Evolutionary conservation across 2,329 filamentous ascomycete genomes (phyloP).

Genomic region (Aspergillus terreus): DNA sequence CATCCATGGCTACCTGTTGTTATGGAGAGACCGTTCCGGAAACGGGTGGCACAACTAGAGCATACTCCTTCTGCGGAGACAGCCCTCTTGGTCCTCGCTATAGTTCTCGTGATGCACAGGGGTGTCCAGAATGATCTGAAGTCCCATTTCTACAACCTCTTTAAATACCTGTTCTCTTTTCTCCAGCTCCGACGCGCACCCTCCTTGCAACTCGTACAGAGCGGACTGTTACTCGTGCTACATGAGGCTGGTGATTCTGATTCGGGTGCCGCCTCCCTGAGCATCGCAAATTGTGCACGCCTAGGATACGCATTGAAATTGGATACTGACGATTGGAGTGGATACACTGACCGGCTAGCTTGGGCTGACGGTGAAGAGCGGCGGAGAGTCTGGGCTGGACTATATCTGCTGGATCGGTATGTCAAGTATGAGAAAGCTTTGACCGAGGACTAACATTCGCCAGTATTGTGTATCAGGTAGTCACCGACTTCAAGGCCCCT

Average conservation of each 20-base stretch:
- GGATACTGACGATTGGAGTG: neutral
- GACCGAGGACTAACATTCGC: neutral
- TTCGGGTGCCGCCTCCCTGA: neutral
- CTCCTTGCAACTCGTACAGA: conserved; percentile 4
- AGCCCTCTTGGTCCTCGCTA: neutral
- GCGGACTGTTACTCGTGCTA: conserved; percentile 1
- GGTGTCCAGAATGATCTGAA: neutral
- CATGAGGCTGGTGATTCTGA: neutral
- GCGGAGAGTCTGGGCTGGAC: conserved; percentile 6
- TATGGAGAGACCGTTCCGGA: neutral
- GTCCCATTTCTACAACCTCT: neutral
- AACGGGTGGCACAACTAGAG: neutral
- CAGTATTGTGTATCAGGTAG: conserved; percentile 1
- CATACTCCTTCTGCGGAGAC: neutral
- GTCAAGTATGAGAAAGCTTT: neutral
- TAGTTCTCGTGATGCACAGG: neutral
- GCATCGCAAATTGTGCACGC: conserved; percentile 4
- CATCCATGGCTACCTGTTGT: conserved; percentile 7
- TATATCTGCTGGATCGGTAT: conserved; percentile 10
- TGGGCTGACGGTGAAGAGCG: conserved; percentile 5
- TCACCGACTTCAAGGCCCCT: neutral
- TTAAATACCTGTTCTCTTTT: conserved; percentile 4
- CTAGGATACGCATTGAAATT: conserved; percentile 2
- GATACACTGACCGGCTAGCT: neutral
- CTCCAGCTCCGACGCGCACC: neutral